Conservation (phyloP, 2,329 filamentous ascomycete species). For the Stenocarpella maydis region DNA sequence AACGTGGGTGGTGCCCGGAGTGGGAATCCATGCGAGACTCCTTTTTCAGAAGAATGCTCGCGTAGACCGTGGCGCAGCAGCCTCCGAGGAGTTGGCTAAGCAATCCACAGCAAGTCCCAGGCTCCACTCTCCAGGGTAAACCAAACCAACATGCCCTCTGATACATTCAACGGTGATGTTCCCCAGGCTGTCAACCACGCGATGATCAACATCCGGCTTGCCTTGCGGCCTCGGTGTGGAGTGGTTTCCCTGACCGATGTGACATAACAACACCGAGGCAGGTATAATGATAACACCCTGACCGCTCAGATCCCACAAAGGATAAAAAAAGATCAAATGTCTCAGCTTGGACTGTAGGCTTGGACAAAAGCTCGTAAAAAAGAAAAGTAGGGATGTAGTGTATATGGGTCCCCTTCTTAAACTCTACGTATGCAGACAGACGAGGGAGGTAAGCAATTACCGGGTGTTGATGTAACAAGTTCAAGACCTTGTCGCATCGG, state of each 20-base stretch:
- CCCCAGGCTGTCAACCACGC: constrained; percentile 3
- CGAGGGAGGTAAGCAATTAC: not conserved
- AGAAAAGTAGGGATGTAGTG: not conserved
- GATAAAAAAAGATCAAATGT: not conserved
- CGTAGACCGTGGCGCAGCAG: not conserved
- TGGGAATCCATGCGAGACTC: not conserved
- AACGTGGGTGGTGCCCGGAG: constrained; percentile 9
- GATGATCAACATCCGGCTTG: not conserved
- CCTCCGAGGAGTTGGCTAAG: not conserved
- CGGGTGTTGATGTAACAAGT: not conserved
- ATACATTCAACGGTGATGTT: not conserved
- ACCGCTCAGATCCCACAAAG: not conserved
- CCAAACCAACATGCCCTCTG: not conserved
- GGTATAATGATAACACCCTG: not conserved
- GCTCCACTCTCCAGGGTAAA: not conserved
- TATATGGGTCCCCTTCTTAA: not conserved
- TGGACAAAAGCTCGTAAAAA: not conserved
- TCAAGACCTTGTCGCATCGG: not conserved
- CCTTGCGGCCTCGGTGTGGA: not conserved
- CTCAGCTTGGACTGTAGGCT: not conserved
- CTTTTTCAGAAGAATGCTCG: constrained; percentile 1
- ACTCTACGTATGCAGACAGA: not conserved
- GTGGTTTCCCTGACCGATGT: not conserved
- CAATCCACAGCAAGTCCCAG: not conserved
- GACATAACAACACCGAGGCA: not conserved